Evolutionary conservation across 768 basidiomycete species (phyloP), one percentile per base, ranked within the genome.

Genomic region (Filobasidium floriforme): DNA sequence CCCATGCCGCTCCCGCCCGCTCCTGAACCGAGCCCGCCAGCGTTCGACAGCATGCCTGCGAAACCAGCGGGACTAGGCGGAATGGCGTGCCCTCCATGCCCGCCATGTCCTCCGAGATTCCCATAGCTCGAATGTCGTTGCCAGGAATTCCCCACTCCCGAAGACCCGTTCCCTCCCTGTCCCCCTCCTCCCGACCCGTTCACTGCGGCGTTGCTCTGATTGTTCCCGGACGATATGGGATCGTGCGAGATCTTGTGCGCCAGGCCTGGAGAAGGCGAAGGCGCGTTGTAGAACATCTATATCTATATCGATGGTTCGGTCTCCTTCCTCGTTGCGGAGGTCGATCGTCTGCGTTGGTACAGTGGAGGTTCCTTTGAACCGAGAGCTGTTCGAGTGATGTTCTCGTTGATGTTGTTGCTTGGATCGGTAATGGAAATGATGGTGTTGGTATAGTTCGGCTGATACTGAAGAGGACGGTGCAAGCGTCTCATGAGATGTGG

Each of bases 221-320:
- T 49, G 22, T 32, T 32, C 24, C 54, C 54, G 18, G 22, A 22
- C 29, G 54, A 57, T 6, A 57, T 57, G 24, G 54, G 54, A 57
- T 57, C 54, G 54, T 57, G 54, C 14, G 54, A 57, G 26, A 57
- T 57, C 54, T 57, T 57, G 54, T 57, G 54, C 54, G 54, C 26
- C 4, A 57, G 1, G 54, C 54, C 54, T 57, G 54, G 54, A n/a
- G 54, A 57, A 57, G 54, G 54, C 54, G 54, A 57, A 28, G 54
- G 54, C 54, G 54, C 54, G 54, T 57, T 57, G 54, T 57, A 57
- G 54, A 57, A 57, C 54, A 57, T 57, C 46, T 49, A 49, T 49
- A 37, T 37, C 32, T 37, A 37, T 37, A 37, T 37, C 32, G 32
- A 37, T 37, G 32, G 9, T 37, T 9, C 32, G 32, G 32, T 37